Conservation (phyloP, 768 basidiomycete species). For the Sarcodon aspratus region DNA sequence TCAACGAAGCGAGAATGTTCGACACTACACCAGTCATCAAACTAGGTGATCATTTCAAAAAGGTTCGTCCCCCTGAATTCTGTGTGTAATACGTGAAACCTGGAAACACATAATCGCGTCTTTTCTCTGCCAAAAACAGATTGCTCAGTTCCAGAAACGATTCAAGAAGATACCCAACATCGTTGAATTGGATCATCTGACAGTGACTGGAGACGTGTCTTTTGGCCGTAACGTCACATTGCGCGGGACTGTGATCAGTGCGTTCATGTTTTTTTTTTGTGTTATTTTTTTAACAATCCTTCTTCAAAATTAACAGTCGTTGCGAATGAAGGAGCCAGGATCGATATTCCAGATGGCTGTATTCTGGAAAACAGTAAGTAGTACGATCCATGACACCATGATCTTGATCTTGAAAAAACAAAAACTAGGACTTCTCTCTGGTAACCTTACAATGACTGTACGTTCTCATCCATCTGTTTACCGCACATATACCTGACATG, state of each 20-base stretch:
- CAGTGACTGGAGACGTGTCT: constrained; percentile 57
- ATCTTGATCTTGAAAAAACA: constrained; percentile 6
- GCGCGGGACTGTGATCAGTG: constrained; percentile 54
- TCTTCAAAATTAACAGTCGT: constrained; percentile 16
- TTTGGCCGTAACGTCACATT: constrained; percentile 57
- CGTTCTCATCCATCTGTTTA: constrained; percentile 9
- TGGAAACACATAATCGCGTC: not conserved
- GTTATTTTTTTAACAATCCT: not conserved
- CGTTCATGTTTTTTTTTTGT: constrained; percentile 2
- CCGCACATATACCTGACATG: too few relatives aligned
- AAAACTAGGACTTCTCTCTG: constrained; percentile 48
- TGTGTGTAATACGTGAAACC: not conserved
- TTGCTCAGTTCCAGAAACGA: constrained; percentile 57
- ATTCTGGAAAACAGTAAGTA: constrained; percentile 38
- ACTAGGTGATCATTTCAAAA: constrained; percentile 71
- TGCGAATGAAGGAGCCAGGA: constrained; percentile 46
- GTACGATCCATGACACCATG: not conserved
- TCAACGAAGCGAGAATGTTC: constrained; percentile 50
- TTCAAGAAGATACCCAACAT: constrained; percentile 71
- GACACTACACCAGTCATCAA: constrained; percentile 62
- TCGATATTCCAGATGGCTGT: constrained; percentile 48
- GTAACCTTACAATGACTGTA: constrained; percentile 67
- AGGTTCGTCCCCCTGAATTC: constrained; percentile 24
- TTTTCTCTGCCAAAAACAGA: constrained; percentile 14
- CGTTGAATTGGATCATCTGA: constrained; percentile 65